These are phyloP conservation scores for Moniliophthora roreri DNA, from an alignment of 1,284 basidiomycete species.

Conservation along the genomic window DNA sequence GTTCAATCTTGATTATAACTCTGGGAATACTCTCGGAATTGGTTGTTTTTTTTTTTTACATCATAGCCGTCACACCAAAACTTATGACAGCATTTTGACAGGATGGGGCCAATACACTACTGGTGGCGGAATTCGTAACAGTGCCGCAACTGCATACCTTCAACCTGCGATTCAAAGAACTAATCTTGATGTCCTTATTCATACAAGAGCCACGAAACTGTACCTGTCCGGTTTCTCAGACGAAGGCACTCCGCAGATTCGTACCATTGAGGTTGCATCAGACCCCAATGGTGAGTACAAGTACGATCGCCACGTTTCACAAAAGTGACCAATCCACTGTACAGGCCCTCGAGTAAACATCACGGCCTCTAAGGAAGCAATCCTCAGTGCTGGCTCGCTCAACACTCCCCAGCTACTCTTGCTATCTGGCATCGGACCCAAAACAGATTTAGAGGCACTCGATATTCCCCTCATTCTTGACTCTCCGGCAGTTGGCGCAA, in stretches of 20 bases:
- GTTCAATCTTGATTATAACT: constrained; percentile 22
- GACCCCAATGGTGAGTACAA: constrained; percentile 2
- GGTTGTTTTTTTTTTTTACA: constrained; percentile 9
- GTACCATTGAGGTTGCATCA: too few relatives aligned
- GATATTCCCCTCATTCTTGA: constrained; percentile 16
- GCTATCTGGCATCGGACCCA: constrained; percentile 19
- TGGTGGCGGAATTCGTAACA: constrained; percentile 30
- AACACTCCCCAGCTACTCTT: constrained; percentile 14
- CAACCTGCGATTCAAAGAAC: constrained; percentile 27
- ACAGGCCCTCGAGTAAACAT: constrained; percentile 1
- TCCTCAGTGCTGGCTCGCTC: constrained; percentile 17
- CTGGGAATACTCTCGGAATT: constrained; percentile 19
- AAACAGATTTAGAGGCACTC: constrained; percentile 10
- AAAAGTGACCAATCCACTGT: background rate
- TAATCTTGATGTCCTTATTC: constrained; percentile 43
- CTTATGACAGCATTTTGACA: constrained; percentile 12
- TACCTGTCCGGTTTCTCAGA: constrained; percentile 15
- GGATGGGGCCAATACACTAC: constrained; percentile 12
- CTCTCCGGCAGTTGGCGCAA: constrained; percentile 17
- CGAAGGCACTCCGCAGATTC: too few relatives aligned
- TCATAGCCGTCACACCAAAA: constrained; percentile 13
- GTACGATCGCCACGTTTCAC: constrained; percentile 12
- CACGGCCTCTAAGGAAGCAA: constrained; percentile 16
- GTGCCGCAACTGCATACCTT: constrained; percentile 39
- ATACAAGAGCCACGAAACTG: constrained; percentile 39